Percentiles rank a stretch among this genome's conserved stretches.
Conservation (phyloP, 495 filamentous ascomycete genomes). For the Podospora conica region DNA sequence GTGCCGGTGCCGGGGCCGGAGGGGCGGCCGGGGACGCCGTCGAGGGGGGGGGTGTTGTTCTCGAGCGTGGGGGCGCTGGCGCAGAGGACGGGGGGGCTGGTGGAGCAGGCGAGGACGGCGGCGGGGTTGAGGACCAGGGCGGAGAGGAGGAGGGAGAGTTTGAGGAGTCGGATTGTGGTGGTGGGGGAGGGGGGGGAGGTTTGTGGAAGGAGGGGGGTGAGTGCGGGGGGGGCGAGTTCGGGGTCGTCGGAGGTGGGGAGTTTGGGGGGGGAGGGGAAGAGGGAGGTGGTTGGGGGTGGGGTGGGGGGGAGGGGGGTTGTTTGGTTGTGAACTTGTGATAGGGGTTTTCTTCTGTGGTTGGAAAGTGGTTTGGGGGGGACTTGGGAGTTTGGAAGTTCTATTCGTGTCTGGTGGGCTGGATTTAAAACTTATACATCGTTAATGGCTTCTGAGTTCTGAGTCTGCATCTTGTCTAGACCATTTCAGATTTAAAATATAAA, state of each 20-base stretch:
- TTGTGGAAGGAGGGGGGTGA: neutral
- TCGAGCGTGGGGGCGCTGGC: neutral
- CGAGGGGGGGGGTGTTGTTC: neutral
- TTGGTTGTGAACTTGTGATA: neutral
- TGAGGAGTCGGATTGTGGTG: constrained; percentile 18
- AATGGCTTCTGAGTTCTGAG: too few species aligned
- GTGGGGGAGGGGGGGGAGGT: constrained; percentile 10
- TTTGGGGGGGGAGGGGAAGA: neutral
- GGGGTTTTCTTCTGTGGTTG: neutral
- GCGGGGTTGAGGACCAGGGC: constrained; percentile 2
- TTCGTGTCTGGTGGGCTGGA: neutral
- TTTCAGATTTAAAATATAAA: too few species aligned
- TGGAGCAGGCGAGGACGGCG: constrained; percentile 1
- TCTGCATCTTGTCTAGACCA: too few species aligned
- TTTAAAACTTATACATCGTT: too few species aligned
- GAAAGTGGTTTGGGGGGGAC: neutral
- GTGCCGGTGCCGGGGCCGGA: neutral
- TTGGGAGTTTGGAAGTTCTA: neutral
- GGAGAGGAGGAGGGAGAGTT: constrained; percentile 12
- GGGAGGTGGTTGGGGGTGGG: neutral
- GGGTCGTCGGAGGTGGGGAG: neutral
- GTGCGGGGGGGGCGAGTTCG: neutral
- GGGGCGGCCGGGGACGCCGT: neutral
- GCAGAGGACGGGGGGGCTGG: neutral
- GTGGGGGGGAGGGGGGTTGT: neutral